These are phyloP conservation scores for Erysimum cheiri DNA, from an alignment of 441 rosid species.

Conservation along the genomic window DNA sequence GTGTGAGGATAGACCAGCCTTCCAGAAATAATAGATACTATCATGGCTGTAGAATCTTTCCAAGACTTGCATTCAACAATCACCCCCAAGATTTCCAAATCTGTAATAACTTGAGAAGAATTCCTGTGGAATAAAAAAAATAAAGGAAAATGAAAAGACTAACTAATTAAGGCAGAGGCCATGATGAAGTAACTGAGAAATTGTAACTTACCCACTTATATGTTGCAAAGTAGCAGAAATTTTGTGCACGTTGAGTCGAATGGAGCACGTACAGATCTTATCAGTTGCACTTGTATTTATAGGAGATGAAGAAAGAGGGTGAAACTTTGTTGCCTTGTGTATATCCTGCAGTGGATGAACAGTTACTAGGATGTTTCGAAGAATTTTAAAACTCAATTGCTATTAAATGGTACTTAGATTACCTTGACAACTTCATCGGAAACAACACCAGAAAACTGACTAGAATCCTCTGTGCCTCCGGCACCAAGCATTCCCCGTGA, in stretches of 20 bases:
- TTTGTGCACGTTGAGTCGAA: conserved; percentile 59
- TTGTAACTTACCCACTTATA: conserved; percentile 51
- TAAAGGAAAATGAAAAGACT: conserved; percentile 25
- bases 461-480: conserved; percentile 93
- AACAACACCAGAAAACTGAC: conserved; percentile 93
- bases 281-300: conserved; percentile 53
- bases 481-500: conserved; percentile 99
- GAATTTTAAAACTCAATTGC: conserved; percentile 26
- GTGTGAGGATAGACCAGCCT: conserved; percentile 61
- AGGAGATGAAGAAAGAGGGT: conserved; percentile 57
- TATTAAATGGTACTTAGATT: conserved; percentile 37
- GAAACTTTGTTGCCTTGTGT: conserved; percentile 88
- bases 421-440: conserved; percentile 98
- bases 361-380: conserved; percentile 33
- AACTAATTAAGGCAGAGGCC: conserved; percentile 10
- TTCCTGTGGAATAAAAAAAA: conserved; percentile 52
- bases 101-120: conserved; percentile 57
- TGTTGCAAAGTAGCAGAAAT: conserved; percentile 62
- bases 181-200: conserved; percentile 12
- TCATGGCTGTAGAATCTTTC: conserved; percentile 62
- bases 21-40: conserved; percentile 55
- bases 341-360: conserved; percentile 68
- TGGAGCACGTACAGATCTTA: conserved; percentile 59
- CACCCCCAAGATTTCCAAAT: conserved; percentile 58
- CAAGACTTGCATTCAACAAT: conserved; percentile 71